Evolutionary conservation across 208 protist genomes (phyloP).

Genomic region (Crithidia acanthocephali): DNA sequence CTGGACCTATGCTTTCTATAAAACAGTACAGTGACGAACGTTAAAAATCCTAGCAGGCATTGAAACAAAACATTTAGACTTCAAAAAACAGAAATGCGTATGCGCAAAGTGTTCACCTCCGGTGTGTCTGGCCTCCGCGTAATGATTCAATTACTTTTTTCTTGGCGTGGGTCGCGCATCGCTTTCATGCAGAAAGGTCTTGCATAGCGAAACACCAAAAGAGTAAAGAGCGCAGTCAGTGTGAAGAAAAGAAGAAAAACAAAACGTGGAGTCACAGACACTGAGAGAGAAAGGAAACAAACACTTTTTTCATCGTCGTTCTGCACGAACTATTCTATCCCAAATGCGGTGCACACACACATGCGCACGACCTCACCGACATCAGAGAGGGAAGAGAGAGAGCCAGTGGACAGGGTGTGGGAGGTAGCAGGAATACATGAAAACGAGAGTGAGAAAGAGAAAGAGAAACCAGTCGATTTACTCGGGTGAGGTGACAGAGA

Average conservation of each 20-base stretch:
- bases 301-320: no score
- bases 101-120: not conserved
- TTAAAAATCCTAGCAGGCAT: constrained; percentile 3
- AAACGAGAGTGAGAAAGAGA: not conserved
- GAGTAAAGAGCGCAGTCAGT: no score
- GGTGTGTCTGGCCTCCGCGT: not conserved
- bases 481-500: no score
- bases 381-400: no score
- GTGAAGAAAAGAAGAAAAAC: not conserved
- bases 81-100: not conserved
- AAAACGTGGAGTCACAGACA: no score
- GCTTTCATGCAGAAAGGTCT: constrained; percentile 4
- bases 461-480: not conserved
- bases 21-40: constrained; percentile 5
- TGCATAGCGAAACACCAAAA: not conserved
- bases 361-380: not conserved
- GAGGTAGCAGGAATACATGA: not conserved
- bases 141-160: no score
- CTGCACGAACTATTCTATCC: not conserved
- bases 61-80: not conserved
- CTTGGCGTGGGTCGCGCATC: not conserved
- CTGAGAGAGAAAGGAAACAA: no score
- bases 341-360: not conserved
- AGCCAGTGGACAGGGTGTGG: no score
- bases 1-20: not conserved